Evolutionary conservation across 1,284 basidiomycete species (phyloP).

Genomic region (Schizopora paradoxa): DNA sequence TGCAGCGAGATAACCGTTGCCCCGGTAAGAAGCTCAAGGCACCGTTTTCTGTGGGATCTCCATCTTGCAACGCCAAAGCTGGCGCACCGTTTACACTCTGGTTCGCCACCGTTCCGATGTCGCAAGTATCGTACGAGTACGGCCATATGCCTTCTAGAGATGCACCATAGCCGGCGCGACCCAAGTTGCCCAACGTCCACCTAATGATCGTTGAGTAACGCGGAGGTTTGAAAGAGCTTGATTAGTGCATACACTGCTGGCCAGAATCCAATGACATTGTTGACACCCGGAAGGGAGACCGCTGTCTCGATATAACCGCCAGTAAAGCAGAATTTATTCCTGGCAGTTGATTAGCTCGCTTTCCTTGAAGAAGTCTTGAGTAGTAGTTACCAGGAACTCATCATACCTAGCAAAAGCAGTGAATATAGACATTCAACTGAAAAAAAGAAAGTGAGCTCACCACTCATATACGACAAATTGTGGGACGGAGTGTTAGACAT

Average conservation of each 20-base stretch:
- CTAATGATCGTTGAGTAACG: too few relatives aligned
- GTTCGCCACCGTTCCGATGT: conserved; percentile 58
- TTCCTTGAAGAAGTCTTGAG: conserved; percentile 47
- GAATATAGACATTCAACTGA: not conserved
- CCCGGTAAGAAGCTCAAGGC: conserved; percentile 46
- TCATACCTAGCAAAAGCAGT: conserved; percentile 14
- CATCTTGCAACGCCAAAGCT: conserved; percentile 34
- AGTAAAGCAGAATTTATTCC: conserved; percentile 65
- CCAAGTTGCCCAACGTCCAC: conserved; percentile 49
- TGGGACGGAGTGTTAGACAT: too few relatives aligned
- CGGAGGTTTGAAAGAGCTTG: not conserved
- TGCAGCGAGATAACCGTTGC: conserved; percentile 45
- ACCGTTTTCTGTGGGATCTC: conserved; percentile 31
- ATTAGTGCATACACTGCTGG: conserved; percentile 28
- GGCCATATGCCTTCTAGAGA: conserved; percentile 56
- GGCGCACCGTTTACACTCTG: conserved; percentile 40
- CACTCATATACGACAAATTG: not conserved
- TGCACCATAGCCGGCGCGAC: conserved; percentile 44
- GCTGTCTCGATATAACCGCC: conserved; percentile 42
- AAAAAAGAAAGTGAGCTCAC: not conserved
- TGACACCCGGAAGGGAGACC: conserved; percentile 30
- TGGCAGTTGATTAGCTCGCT: conserved; percentile 40
- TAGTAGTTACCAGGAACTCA: conserved; percentile 36
- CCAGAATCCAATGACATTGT: conserved; percentile 36
- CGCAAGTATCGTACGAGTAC: conserved; percentile 73